Evolutionary conservation across 306 rosid species (phyloP), one percentile per base, ranked within the genome.

Genomic region (Dryas drummondii): DNA sequence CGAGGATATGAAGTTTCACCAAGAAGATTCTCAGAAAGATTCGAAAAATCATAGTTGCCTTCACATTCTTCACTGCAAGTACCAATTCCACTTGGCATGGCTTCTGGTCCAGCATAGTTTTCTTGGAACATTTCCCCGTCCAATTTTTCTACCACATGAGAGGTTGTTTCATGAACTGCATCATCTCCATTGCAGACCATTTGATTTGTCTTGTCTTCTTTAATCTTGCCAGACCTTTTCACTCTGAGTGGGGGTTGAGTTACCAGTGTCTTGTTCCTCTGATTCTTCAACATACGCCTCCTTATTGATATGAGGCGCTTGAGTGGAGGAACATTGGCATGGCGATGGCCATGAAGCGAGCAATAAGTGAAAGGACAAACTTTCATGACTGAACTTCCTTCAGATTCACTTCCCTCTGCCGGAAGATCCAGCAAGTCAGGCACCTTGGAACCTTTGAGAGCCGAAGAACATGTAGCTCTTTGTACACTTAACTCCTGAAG

Each of bases 281-380:
- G 88, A 26, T 74, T 80, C 91, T 81, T 91, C 80, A 78, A 59
- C 55, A 58, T 59, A 42, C 86, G 92, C 84, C 91, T 84, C 85
- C 97, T 90, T 52, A 84, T 85, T 0, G 93, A 94, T 64, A 90
- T 78, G 42, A 92, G 85, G 49, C 89, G 91, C 85, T 85, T 87
- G 79, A 92, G 75, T 0, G 96, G 89, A 79, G 93, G 93, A 59
- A 69, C 54, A 77, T 64, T 78, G 49, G 66, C 73, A 5, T 79
- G 93, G 64, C 72, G 90, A 81, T 87, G 96, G 7, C 97, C 93
- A 61, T 94, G 99, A 69, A 94, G 97, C 22, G 97, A 94, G 81
- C 97, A 94, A 32, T 90, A 92, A 57, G 83, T 78, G 69, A 87
- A 94, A 6, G 89, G 82, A 81, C 99, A 94, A 77, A 89, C 85